Percentiles rank a stretch among this genome's conserved stretches.
These are phyloP conservation scores for Xerocomus potaroensis DNA, from an alignment of 768 basidiomycete genomes.

Conservation along the genomic window DNA sequence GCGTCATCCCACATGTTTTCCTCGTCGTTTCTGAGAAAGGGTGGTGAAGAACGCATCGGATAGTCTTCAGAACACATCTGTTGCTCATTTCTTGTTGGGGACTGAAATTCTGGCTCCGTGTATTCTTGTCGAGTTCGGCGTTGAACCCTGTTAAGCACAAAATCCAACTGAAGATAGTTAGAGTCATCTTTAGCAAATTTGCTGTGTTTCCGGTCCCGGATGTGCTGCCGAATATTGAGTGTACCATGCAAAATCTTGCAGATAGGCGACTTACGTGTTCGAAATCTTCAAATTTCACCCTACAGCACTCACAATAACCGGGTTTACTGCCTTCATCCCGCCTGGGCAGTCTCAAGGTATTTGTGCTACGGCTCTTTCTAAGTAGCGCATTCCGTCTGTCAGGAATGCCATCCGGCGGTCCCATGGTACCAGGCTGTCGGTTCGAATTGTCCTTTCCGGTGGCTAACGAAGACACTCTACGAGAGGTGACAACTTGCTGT, in stretches of 20 bases:
- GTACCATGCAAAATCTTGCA: neutral
- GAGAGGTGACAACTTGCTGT: slow-evolving; percentile 65
- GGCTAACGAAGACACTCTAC: slow-evolving; percentile 39
- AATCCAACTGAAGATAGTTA: slow-evolving; percentile 80
- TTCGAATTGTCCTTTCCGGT: slow-evolving; percentile 24
- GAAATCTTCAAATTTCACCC: slow-evolving; percentile 86
- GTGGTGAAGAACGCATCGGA: slow-evolving; percentile 22
- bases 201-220: slow-evolving; percentile 65
- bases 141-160: slow-evolving; percentile 58
- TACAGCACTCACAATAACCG: slow-evolving; percentile 97
- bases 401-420: slow-evolving; percentile 60
- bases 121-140: slow-evolving; percentile 36
- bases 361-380: slow-evolving; percentile 77
- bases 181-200: slow-evolving; percentile 74
- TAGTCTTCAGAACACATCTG: slow-evolving; percentile 17
- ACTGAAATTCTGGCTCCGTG: slow-evolving; percentile 25
- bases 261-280: slow-evolving; percentile 47
- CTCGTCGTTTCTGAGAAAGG: slow-evolving; percentile 2
- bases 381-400: slow-evolving; percentile 45
- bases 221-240: slow-evolving; percentile 51
- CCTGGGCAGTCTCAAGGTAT: slow-evolving; percentile 67
- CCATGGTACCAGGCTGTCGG: slow-evolving; percentile 47
- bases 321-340: slow-evolving; percentile 87
- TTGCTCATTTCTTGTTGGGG: slow-evolving; percentile 7
- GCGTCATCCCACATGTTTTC: slow-evolving; percentile 21